Evolutionary conservation across 176 grass and related monocot species (phyloP).

Genomic region (Aegilops bicornis): DNA sequence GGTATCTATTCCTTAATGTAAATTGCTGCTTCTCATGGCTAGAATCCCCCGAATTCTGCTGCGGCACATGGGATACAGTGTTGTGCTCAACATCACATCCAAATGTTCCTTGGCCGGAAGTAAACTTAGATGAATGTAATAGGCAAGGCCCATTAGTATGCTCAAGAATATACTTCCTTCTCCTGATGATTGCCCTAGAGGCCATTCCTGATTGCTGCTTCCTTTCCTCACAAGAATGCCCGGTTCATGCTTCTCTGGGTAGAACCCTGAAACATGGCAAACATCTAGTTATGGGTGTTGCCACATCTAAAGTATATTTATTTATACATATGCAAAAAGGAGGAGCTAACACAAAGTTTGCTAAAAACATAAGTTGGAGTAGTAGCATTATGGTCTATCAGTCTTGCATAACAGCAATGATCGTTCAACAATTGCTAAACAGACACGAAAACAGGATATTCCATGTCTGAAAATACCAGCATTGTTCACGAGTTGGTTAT

Average conservation of each 20-base stretch:
- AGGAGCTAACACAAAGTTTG: background rate
- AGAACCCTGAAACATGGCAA: constrained; percentile 48
- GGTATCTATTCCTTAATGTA: constrained; percentile 25
- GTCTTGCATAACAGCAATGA: background rate
- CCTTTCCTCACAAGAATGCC: constrained; percentile 43
- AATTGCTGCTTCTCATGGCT: constrained; percentile 8
- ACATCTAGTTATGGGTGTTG: constrained; percentile 14
- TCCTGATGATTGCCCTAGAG: constrained; percentile 66
- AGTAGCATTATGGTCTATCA: no score
- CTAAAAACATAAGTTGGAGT: background rate
- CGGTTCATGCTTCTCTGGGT: constrained; percentile 46
- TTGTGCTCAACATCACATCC: constrained; percentile 39
- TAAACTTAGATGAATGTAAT: constrained; percentile 32
- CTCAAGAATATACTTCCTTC: constrained; percentile 52
- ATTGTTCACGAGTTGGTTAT: background rate
- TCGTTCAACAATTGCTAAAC: background rate
- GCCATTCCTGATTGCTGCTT: constrained; percentile 64
- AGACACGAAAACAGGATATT: background rate
- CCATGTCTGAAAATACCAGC: background rate
- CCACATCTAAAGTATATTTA: background rate
- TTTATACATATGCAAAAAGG: constrained; percentile 7
- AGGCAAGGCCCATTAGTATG: constrained; percentile 33
- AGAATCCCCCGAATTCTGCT: constrained; percentile 36
- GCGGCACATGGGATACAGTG: background rate
- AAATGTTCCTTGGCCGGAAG: constrained; percentile 50